Evolutionary conservation across 345 rosid species (phyloP), one percentile per base, ranked within the genome.

Genomic region (Ailanthus altissimus): DNA sequence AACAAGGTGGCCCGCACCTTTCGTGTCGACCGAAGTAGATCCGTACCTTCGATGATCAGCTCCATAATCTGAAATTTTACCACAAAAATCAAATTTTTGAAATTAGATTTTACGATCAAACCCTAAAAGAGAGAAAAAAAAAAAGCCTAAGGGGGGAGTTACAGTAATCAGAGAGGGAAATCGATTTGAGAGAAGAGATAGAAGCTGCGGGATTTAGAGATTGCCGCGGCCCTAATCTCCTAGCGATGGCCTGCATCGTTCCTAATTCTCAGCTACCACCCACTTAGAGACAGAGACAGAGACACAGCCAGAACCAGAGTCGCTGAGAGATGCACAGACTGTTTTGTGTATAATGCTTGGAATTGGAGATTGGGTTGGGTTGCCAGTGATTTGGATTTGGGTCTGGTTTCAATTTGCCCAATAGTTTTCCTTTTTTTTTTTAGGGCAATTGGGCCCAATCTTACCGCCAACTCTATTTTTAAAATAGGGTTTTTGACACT

Each of bases 1-100:
- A 75, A 95, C 90, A 50, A 96, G 90, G 74, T 90, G 93, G 68
- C 94, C 97, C 26, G 81, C 81, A 70, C 97, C 97, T 82, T 84
- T 90, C 57, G 88, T 63, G 56, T 87, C 70, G 58, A 96, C 83
- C 54, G 92, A 85, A 46, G 95, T 88, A 67, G 98, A 91, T 76
- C 81, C 88, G 72, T 82, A 85, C 7, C 99, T 89, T 36, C 78
- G 84, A 85, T 81, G 84, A 73, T 87, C 97, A 81, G 65, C 84
- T 43, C 89, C 92, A 83, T 84, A 80, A 71, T 85, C 97, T 93
- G 80, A 76, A 43, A 81, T 16, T 61, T 45, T 2, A 15, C n/a
- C 43, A 77, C 40, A 73, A 74, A 15, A 20, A 40, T 38, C 20
- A 18, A 23, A n/a, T 36, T 42, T 6, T 20, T 8, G 23, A 32